Percentiles rank a stretch among this genome's conserved stretches.
Conservation (phyloP, 2,329 filamentous ascomycete species). For the Graphium sp. region DNA sequence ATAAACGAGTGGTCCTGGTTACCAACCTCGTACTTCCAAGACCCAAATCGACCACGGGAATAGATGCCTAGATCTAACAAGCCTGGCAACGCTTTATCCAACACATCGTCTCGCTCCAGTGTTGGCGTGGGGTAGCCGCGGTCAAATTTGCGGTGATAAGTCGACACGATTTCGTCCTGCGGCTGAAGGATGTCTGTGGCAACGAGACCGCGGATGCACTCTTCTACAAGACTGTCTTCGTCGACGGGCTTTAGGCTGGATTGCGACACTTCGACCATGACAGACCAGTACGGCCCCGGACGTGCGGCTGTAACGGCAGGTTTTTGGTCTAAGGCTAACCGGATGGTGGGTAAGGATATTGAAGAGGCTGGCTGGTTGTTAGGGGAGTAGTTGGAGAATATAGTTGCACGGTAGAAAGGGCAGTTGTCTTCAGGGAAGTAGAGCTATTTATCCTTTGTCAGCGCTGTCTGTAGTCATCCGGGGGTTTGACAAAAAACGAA, state of each 20-base stretch:
- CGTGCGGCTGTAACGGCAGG: slow-evolving; percentile 54
- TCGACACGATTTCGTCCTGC: slow-evolving; percentile 88
- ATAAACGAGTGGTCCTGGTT: slow-evolving; percentile 98
- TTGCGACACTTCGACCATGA: slow-evolving; percentile 98
- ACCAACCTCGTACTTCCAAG: slow-evolving; percentile 92
- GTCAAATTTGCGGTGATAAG: slow-evolving; percentile 94
- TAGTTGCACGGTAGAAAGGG: slow-evolving; percentile 97
- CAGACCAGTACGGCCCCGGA: slow-evolving; percentile 96
- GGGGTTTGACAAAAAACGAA: slow-evolving; percentile 19
- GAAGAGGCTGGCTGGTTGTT: slow-evolving; percentile 84
- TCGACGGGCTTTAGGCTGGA: slow-evolving; percentile 91
- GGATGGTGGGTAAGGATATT: slow-evolving; percentile 72
- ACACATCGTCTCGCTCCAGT: slow-evolving; percentile 86
- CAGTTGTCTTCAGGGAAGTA: slow-evolving; percentile 99
- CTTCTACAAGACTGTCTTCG: slow-evolving; percentile 64
- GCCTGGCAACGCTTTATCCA: slow-evolving; percentile 84
- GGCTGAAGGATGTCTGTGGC: slow-evolving; percentile 95
- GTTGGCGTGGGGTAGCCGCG: slow-evolving; percentile 95
- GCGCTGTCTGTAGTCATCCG: slow-evolving; percentile 5
- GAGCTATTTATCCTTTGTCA: slow-evolving; percentile 31
- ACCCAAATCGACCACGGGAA: slow-evolving; percentile 92
- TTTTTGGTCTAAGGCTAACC: slow-evolving; percentile 74
- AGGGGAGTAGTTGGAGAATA: slow-evolving; percentile 99
- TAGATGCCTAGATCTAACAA: slow-evolving; percentile 83
- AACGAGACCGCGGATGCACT: slow-evolving; percentile 90